phyloP scores from a whole-genome alignment of 2,329 filamentous ascomycete species.

The Truncatella angustata region DNA sequence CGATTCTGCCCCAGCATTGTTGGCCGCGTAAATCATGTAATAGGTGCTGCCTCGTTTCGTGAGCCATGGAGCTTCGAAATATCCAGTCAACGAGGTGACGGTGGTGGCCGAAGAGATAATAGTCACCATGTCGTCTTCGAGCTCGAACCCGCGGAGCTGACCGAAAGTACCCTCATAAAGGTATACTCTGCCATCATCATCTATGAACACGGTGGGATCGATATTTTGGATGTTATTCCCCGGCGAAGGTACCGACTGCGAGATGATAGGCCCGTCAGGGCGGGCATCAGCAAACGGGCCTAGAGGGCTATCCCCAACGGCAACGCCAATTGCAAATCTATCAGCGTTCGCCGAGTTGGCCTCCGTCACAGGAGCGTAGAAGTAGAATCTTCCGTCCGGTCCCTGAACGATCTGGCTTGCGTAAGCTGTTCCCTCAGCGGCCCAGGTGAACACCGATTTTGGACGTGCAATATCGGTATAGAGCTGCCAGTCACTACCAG shows the following conservation, averaged over 20 bases:
- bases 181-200: constrained; percentile 32
- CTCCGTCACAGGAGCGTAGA: constrained; percentile 34
- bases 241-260: constrained; percentile 28
- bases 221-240: constrained; percentile 38
- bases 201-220: constrained; percentile 36
- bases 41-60: constrained; percentile 33
- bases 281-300: constrained; percentile 36
- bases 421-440: constrained; percentile 30
- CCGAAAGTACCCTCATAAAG: constrained; percentile 38
- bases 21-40: constrained; percentile 38
- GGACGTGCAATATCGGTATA: constrained; percentile 29
- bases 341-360: constrained; percentile 24
- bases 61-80: constrained; percentile 38
- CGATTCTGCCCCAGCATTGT: constrained; percentile 33
- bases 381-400: constrained; percentile 32
- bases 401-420: constrained; percentile 35
- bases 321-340: constrained; percentile 37
- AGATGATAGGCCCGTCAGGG: constrained; percentile 33
- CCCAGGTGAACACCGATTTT: constrained; percentile 32
- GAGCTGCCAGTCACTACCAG: constrained; percentile 31
- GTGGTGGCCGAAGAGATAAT: constrained; percentile 19
- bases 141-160: constrained; percentile 31
- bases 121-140: constrained; percentile 35
- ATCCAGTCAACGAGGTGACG: constrained; percentile 28
- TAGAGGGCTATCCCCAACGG: constrained; percentile 29